A percentile compares a stretch with the other conserved stretches of the same genome.
phyloP scores from a whole-genome alignment of 2,329 filamentous ascomycete species.

The Talaromyces albobiverticillius region DNA sequence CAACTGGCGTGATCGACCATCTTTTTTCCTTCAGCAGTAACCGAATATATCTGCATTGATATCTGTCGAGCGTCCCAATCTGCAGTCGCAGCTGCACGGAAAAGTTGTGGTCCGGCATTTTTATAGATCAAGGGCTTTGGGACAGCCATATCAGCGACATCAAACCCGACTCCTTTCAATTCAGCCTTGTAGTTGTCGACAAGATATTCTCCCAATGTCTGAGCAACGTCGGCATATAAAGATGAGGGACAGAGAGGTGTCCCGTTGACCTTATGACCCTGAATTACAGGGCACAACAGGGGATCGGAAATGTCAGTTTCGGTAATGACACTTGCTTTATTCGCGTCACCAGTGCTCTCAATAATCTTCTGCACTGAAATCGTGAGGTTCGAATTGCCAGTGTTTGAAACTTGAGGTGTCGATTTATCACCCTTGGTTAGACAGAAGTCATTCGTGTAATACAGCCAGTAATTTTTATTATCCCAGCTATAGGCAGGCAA shows the following conservation, averaged over 20 bases:
- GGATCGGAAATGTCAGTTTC: slow-evolving; percentile 36
- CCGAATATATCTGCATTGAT: slow-evolving; percentile 33
- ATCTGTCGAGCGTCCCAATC: slow-evolving; percentile 33
- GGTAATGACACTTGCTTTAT: slow-evolving; percentile 26
- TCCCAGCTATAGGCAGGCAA: slow-evolving; percentile 28
- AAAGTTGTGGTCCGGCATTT: slow-evolving; percentile 32
- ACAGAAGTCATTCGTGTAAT: slow-evolving; percentile 67
- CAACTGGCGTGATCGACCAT: slow-evolving; percentile 14
- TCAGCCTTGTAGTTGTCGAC: slow-evolving; percentile 31
- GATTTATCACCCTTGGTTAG: slow-evolving; percentile 63
- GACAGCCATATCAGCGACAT: slow-evolving; percentile 35
- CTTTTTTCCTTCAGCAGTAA: slow-evolving; percentile 35
- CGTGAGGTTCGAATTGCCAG: slow-evolving; percentile 2
- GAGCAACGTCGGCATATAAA: slow-evolving; percentile 24
- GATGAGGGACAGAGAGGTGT: slow-evolving; percentile 16
- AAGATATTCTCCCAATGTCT: slow-evolving; percentile 24
- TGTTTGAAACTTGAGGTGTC: slow-evolving; percentile 1
- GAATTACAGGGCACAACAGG: slow-evolving; percentile 31
- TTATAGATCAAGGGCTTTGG: slow-evolving; percentile 57
- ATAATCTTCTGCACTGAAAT: slow-evolving; percentile 18
- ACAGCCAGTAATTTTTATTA: slow-evolving; percentile 28
- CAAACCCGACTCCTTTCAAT: slow-evolving; percentile 26
- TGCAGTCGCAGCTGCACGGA: slow-evolving; percentile 35
- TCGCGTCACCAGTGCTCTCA: slow-evolving; percentile 4
- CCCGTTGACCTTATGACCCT: slow-evolving; percentile 33